phyloP scores from a whole-genome alignment of 345 rosid species.

The Anacardium occidentale region DNA sequence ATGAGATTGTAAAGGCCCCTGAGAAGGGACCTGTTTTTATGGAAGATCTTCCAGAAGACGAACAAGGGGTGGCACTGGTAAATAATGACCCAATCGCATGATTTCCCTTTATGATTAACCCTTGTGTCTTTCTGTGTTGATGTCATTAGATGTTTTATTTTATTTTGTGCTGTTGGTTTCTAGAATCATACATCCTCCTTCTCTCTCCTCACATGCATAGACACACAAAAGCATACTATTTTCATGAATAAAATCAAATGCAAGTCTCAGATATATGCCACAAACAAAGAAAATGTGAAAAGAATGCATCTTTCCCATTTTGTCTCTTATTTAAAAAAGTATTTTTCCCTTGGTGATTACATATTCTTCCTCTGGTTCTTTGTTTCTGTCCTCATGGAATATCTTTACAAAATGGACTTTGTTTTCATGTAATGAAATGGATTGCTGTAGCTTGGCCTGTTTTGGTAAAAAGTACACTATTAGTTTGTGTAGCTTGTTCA shows the following conservation, averaged over 20 bases:
- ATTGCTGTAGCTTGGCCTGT: too few species aligned
- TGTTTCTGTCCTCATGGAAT: background rate
- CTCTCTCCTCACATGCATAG: too few species aligned
- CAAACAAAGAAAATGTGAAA: background rate
- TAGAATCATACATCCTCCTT: too few species aligned
- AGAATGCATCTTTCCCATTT: background rate
- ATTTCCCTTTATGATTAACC: too few species aligned
- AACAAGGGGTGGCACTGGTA: constrained; percentile 73
- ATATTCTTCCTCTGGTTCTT: too few species aligned
- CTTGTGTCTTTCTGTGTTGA: too few species aligned
- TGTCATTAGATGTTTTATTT: too few species aligned
- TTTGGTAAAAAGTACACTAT: too few species aligned
- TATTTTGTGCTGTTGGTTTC: too few species aligned
- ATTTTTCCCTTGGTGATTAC: background rate
- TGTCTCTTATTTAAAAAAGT: too few species aligned
- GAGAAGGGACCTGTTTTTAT: constrained; percentile 88
- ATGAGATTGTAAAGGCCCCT: constrained; percentile 91
- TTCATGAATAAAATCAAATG: background rate
- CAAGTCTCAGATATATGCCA: background rate
- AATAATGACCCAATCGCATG: background rate
- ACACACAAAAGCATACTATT: background rate
- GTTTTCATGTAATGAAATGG: too few species aligned
- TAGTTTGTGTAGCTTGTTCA: too few species aligned
- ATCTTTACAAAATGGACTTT: background rate
- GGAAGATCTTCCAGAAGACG: constrained; percentile 98